These are phyloP conservation scores for Dioszegia crocea DNA, from an alignment of 768 basidiomycete species.

Conservation along the genomic window DNA sequence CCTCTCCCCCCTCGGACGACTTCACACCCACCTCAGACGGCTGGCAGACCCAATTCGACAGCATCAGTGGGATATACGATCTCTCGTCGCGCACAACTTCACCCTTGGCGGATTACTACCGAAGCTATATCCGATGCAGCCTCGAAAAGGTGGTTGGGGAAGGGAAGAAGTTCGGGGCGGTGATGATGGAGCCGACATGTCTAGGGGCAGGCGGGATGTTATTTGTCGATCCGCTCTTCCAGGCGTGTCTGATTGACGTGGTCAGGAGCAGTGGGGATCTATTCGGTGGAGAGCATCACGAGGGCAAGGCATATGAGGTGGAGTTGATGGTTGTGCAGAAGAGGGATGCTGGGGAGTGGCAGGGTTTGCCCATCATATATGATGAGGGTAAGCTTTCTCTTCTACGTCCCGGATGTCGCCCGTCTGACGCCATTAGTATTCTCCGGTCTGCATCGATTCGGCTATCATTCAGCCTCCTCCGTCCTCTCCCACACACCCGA, in stretches of 20 bases:
- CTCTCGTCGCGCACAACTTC: constrained; percentile 61
- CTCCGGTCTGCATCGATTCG: constrained; percentile 82
- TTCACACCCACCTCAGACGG: constrained; percentile 4
- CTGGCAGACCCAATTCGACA: constrained; percentile 50
- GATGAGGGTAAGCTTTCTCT: constrained; percentile 72
- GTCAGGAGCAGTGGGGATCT: constrained; percentile 57
- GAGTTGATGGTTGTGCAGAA: constrained; percentile 4
- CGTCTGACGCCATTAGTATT: constrained; percentile 58
- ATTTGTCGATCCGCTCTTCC: constrained; percentile 95
- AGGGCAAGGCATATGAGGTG: constrained; percentile 20
- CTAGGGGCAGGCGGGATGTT: constrained; percentile 97
- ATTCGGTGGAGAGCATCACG: constrained; percentile 33
- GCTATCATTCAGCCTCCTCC: constrained; percentile 59
- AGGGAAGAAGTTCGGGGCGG: constrained; percentile 54
- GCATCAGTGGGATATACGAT: constrained; percentile 65
- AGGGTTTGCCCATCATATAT: constrained; percentile 81
- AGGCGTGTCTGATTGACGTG: constrained; percentile 75
- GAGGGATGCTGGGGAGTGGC: constrained; percentile 52
- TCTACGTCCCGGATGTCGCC: no score
- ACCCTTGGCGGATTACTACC: constrained; percentile 64
- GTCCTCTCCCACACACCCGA: constrained; percentile 73
- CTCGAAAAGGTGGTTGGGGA: constrained; percentile 54
- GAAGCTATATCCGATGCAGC: constrained; percentile 57
- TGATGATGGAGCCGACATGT: constrained; percentile 84
- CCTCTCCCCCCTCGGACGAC: constrained; percentile 19